phyloP scores from a whole-genome alignment of 306 rosid species.

The Gleditsia sinensis region DNA sequence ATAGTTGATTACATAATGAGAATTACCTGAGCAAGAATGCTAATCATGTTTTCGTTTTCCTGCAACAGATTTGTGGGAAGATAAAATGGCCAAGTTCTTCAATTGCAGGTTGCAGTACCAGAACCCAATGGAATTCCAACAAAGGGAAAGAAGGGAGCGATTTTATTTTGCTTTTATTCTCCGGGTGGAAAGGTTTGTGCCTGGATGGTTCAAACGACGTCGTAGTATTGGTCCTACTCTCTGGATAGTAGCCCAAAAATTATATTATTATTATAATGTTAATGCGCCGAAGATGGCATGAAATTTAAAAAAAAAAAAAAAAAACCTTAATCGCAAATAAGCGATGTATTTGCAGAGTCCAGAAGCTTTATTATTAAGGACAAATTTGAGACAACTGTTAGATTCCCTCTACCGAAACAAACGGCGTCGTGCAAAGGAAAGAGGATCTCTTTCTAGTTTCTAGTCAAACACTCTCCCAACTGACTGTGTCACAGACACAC shows the following conservation, averaged over 20 bases:
- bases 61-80: background rate
- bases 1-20: background rate
- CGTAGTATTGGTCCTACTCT: background rate
- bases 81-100: background rate
- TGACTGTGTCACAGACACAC: background rate
- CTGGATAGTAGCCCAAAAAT: background rate
- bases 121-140: background rate
- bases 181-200: too few species aligned
- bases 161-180: background rate
- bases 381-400: background rate
- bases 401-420: background rate
- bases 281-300: too few species aligned
- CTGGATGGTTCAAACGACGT: background rate
- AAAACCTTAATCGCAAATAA: too few species aligned
- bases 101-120: background rate
- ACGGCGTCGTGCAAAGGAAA: background rate
- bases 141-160: background rate
- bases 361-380: too few species aligned
- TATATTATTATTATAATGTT: too few species aligned
- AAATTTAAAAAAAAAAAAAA: too few species aligned
- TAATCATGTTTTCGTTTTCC: constrained; percentile 55
- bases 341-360: too few species aligned
- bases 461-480: background rate
- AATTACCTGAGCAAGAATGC: constrained; percentile 76
- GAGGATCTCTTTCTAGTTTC: background rate